Percentiles rank a stretch among this genome's conserved stretches.
These are phyloP conservation scores for Podospora pseudocomata DNA, from an alignment of 495 filamentous ascomycete species.

Conservation along the genomic window DNA sequence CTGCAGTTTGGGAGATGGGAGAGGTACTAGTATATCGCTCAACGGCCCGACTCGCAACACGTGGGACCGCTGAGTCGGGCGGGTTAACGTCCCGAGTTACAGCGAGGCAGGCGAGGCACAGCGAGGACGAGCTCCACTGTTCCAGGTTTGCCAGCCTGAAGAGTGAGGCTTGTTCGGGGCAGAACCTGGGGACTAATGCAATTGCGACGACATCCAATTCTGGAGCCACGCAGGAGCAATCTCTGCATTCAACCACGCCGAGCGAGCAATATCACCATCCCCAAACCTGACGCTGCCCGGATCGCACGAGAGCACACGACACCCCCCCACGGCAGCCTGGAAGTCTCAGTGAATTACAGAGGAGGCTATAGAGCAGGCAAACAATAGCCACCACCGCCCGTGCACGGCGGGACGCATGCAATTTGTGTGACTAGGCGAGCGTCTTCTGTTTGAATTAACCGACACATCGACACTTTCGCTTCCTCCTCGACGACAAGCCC, in stretches of 20 bases:
- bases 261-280: background rate
- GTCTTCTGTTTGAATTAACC: background rate
- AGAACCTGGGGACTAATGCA: conserved; percentile 16
- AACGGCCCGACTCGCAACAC: conserved; percentile 8
- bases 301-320: conserved; percentile 6
- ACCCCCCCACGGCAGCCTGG: background rate
- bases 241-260: conserved; percentile 17
- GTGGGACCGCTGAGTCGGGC: conserved; percentile 8
- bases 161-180: conserved; percentile 5
- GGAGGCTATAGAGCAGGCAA: background rate
- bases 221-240: conserved; percentile 19
- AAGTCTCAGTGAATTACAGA: background rate
- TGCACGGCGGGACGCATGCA: conserved; percentile 22
- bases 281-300: background rate
- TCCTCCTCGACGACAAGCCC: background rate
- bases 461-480: background rate
- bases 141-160: conserved; percentile 14
- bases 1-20: background rate
- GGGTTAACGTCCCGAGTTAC: conserved; percentile 9
- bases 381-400: conserved; percentile 4
- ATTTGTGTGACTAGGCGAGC: conserved; percentile 22
- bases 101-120: background rate
- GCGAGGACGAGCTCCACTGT: conserved; percentile 7
- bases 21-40: conserved; percentile 2
- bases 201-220: conserved; percentile 20